Base-by-base conservation (phyloP, 352 stramenopile genomes). In the Globisporangium alternatum region DNA sequence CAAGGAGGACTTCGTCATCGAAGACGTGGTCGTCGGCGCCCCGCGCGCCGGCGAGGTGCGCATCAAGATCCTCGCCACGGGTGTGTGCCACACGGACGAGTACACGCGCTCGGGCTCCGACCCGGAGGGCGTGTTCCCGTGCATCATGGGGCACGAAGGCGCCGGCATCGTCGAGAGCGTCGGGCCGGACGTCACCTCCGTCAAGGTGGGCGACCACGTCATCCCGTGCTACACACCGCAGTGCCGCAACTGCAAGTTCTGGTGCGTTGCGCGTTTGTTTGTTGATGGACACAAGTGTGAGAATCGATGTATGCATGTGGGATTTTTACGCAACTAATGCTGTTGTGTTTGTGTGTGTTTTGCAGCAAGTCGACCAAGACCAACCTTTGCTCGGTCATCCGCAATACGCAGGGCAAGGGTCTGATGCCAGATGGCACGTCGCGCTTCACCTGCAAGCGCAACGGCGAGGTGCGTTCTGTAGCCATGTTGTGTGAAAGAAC, bases 201-300 rank as follows among this genome's bases (percentile, higher is more conserved):
- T 95, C 58, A 86, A 95, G 73, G 85, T 92, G 47, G 87, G 87
- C 54, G 87, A 95, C 74, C 83, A 98, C 69, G 95, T 98, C 39
- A 96, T 99, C 71, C 97, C 97, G 41, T 98, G 93, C 81, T 99
- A 98, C 77, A 98, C 89, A 58, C 89, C 90, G 56, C 83, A 96
- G 69, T 96, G 88, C 80, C 83, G 83, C 72, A 91, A 92, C 53
- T 95, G 86, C 79, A 95, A 95, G 71, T 95, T 95, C 67, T 95
- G 86, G 76, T 86, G 54, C 53, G 74, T 74, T 35, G 10, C 10
- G 5, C 8, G 48, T 31, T 28, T 61, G 31, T 52, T n/a, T 49
- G 30, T 57, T 30, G 48, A 53, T 60, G 21, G 41, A 37, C 58
- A 39, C 33, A 12, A 28, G 25, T 28, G 25, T 28, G 25, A 28